Evolutionary conservation across 1,139 yeast genomes (phyloP).

Genomic region (Suhomyces kunorum): DNA sequence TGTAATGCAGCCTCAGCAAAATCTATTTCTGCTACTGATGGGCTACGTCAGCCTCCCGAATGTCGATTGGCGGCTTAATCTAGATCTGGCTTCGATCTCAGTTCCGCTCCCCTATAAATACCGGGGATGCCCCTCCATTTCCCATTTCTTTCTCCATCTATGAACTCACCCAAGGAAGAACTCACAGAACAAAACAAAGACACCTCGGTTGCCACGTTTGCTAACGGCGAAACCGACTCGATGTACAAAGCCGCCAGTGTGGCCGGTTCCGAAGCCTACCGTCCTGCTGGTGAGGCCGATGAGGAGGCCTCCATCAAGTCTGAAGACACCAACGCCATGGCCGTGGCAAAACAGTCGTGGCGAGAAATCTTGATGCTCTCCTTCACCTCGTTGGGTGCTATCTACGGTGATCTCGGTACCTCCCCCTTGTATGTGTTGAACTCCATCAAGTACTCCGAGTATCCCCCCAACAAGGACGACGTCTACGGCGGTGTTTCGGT

Average conservation of each 20-base stretch:
- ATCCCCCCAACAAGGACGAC: conserved; percentile 38
- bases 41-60: too few species aligned
- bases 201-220: background rate
- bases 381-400: conserved; percentile 53
- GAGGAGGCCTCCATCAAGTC: conserved; percentile 19
- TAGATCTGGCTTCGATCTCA: background rate
- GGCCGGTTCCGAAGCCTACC: conserved; percentile 6
- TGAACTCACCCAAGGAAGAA: conserved; percentile 7
- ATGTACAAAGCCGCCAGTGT: conserved; percentile 4
- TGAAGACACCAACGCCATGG: conserved; percentile 2
- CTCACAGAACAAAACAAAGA: conserved; percentile 1
- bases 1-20: too few species aligned
- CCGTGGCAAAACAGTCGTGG: conserved; percentile 23
- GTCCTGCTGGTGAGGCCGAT: conserved; percentile 11
- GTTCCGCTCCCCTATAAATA: background rate
- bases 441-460: conserved; percentile 39
- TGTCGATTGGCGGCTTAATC: too few species aligned
- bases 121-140: background rate
- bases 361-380: conserved; percentile 26
- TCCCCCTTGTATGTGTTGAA: conserved; percentile 57
- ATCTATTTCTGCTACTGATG: too few species aligned
- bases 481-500: conserved; percentile 54
- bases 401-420: conserved; percentile 64
- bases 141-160: background rate
- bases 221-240: conserved; percentile 1